Conservation (phyloP, 768 basidiomycete species). For the Mrakia blollopis region DNA sequence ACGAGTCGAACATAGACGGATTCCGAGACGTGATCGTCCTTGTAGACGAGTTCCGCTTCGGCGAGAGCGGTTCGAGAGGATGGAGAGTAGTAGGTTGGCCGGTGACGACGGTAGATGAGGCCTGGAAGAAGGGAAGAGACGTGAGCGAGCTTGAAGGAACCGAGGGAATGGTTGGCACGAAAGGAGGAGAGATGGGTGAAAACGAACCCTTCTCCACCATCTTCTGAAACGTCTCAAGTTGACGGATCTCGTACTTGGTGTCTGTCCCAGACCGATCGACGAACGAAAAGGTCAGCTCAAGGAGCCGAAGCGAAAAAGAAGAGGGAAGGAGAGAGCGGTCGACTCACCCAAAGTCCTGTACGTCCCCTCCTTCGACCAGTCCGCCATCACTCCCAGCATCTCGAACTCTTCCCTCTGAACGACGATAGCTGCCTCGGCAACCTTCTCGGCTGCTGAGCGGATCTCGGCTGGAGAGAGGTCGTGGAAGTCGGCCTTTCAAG, state of each 20-base stretch:
- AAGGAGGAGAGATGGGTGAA: neutral
- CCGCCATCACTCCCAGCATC: slow-evolving; percentile 83
- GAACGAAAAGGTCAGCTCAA: slow-evolving; percentile 71
- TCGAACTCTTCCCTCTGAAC: slow-evolving; percentile 74
- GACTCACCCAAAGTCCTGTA: slow-evolving; percentile 78
- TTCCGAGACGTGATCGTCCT: slow-evolving; percentile 78
- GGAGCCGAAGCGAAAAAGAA: neutral
- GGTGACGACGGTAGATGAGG: slow-evolving; percentile 75
- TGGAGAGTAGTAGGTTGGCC: slow-evolving; percentile 91
- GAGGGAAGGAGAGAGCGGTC: too few species aligned
- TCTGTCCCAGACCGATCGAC: slow-evolving; percentile 52
- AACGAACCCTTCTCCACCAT: slow-evolving; percentile 77
- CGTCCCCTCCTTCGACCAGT: slow-evolving; percentile 62
- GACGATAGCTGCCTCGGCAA: slow-evolving; percentile 67
- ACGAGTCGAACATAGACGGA: slow-evolving; percentile 80
- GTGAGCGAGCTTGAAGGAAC: neutral
- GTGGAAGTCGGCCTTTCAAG: slow-evolving; percentile 50
- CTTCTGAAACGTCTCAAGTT: slow-evolving; percentile 72
- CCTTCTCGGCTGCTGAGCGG: slow-evolving; percentile 63
- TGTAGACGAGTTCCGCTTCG: slow-evolving; percentile 88
- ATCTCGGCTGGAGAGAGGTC: slow-evolving; percentile 58
- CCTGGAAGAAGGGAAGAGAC: slow-evolving; percentile 47
- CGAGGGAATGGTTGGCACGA: too few species aligned
- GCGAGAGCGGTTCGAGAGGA: slow-evolving; percentile 90
- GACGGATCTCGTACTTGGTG: slow-evolving; percentile 78